Base-by-base conservation (phyloP, 306 rosid species). In the Neltuma alba region DNA sequence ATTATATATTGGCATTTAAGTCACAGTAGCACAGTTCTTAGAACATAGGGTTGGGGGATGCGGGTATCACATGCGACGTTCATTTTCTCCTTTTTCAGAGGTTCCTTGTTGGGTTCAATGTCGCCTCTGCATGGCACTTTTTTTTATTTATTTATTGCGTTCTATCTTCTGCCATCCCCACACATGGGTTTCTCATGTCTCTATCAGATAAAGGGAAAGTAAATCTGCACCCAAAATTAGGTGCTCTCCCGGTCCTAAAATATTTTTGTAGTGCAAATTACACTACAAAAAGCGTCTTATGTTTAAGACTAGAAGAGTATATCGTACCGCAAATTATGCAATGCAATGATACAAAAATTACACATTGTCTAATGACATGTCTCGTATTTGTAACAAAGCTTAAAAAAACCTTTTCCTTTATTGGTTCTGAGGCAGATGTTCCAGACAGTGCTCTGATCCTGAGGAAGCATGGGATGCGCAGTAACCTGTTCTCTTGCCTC, bases 391-490 rank as follows among this genome's bases (percentile, higher is more conserved):
- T 33, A 33, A 1, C 36, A 33, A 33, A 33, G 36, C 36, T 33
- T 33, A 33, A 1, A 30, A 14, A 33, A n/a, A n/a, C n/a, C 27
- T 0, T 5, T n/a, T 6, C 14, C 61, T 23, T 14, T 5, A 31
- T 64, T 74, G 79, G 38, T 61, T 75, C 57, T 83, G 76, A 81
- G 76, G 68, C 86, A 95, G 98, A 95, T 87, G 99, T 92, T 20
- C 99, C 99, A 13, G 98, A 95, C 41, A 95, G 98, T 91, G 99
- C 98, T 27, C 54, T 95, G 37, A 95, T 95, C 14, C 50, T 95
- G 55, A 89, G 98, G 82, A 93, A 79, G 75, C 99, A 95, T 85
- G 96, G 85, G 80, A 0, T 82, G 75, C 74, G 79, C 11, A 89
- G 90, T 81, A 87, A 92, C 69, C 91, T 92, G 0, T 95, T 95